These are phyloP conservation scores for Paxillus rubicundulus DNA, from an alignment of 768 basidiomycete genomes.

Conservation along the genomic window DNA sequence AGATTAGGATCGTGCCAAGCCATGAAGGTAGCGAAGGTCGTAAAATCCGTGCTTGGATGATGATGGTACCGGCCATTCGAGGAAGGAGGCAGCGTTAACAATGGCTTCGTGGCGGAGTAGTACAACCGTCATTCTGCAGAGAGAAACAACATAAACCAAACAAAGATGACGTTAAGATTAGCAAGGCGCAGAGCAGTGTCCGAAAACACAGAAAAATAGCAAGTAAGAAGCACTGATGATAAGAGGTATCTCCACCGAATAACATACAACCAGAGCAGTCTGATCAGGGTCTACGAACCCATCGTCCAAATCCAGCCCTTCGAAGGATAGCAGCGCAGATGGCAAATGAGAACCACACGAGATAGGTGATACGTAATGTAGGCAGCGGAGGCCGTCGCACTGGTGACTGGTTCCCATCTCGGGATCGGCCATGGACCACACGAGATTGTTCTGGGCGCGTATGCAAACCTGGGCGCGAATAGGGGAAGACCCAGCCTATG, in stretches of 20 bases:
- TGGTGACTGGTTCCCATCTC: not conserved
- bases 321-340: constrained; percentile 27
- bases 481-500: constrained; percentile 26
- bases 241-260: not conserved
- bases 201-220: not conserved
- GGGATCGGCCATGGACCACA: not conserved
- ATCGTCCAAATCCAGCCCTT: constrained; percentile 23
- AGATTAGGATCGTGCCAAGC: too few relatives aligned
- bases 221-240: not conserved
- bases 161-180: not conserved
- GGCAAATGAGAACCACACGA: constrained; percentile 28
- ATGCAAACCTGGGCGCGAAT: constrained; percentile 3
- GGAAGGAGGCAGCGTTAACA: not conserved
- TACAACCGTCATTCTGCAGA: too few relatives aligned
- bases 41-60: too few relatives aligned
- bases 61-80: too few relatives aligned
- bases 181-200: not conserved
- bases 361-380: constrained; percentile 18
- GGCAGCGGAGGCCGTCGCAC: constrained; percentile 4
- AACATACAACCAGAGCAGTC: not conserved
- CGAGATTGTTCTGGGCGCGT: not conserved
- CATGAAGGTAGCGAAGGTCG: too few relatives aligned
- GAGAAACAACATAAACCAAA: not conserved
- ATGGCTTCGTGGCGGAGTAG: not conserved
- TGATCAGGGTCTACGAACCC: constrained; percentile 20